These are phyloP conservation scores for Chloranthus sessilifolius DNA, from an alignment of 164 flowering plant species.

Conservation along the genomic window DNA sequence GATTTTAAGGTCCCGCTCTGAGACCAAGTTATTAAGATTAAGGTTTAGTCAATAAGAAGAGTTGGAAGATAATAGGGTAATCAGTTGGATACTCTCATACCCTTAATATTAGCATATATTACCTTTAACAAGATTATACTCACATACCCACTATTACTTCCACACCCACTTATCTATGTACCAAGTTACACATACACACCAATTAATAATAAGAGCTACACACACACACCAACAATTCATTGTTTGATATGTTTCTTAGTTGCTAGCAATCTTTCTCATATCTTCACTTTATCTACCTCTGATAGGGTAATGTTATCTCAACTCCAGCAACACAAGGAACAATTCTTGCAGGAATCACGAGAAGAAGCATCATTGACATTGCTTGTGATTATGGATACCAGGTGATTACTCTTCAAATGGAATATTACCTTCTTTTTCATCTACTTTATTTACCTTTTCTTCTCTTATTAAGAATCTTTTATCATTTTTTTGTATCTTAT, in stretches of 20 bases:
- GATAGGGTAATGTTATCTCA: conserved; percentile 55
- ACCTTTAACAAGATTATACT: background rate
- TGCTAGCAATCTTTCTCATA: background rate
- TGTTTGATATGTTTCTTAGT: background rate
- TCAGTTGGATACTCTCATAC: too few relatives aligned
- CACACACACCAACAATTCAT: background rate
- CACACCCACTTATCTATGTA: background rate
- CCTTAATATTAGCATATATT: background rate
- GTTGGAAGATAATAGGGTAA: too few relatives aligned
- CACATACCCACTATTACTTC: background rate
- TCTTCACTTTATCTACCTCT: background rate
- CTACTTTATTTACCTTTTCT: background rate
- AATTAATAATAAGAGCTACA: background rate
- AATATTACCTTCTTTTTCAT: background rate
- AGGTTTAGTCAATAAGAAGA: too few relatives aligned
- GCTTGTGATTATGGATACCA: conserved; percentile 59
- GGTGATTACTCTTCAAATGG: conserved; percentile 25
- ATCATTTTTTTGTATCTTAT: background rate
- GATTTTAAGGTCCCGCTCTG: too few relatives aligned
- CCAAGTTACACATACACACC: background rate
- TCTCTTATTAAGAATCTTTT: background rate
- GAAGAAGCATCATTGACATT: conserved; percentile 75
- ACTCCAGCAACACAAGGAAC: conserved; percentile 79
- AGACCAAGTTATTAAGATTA: too few relatives aligned
- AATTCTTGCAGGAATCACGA: conserved; percentile 71